Percentiles rank a stretch among this genome's conserved stretches.
These are phyloP conservation scores for Entomortierella parvispora DNA, from an alignment of 192 early-diverging fungal species.

Conservation along the genomic window DNA sequence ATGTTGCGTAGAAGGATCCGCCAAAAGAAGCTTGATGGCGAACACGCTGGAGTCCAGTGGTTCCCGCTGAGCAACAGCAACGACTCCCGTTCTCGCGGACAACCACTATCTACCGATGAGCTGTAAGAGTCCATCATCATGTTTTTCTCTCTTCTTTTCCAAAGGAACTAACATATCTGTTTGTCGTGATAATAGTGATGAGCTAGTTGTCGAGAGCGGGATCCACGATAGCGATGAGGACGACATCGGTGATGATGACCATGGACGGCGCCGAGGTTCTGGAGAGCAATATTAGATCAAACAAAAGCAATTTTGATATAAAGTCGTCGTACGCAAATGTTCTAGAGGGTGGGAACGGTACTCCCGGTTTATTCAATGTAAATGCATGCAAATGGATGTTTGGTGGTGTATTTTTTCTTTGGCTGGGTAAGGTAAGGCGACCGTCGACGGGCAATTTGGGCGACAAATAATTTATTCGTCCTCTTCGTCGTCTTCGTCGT, in stretches of 20 bases:
- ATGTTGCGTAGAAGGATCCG: slow-evolving; percentile 27
- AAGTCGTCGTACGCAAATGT: neutral
- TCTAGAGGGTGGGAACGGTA: too few relatives aligned
- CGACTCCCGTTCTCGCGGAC: slow-evolving; percentile 2
- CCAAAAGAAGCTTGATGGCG: slow-evolving; percentile 22
- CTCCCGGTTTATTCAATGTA: too few relatives aligned
- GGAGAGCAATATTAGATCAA: neutral
- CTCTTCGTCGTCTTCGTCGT: slow-evolving; percentile 15
- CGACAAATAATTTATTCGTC: neutral
- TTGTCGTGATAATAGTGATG: slow-evolving; percentile 48
- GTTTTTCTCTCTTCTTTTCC: neutral
- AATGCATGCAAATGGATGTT: too few relatives aligned
- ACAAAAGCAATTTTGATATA: neutral
- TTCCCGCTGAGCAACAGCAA: slow-evolving; percentile 21
- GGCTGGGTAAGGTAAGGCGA: too few relatives aligned
- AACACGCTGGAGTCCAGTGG: slow-evolving; percentile 30
- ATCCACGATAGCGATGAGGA: slow-evolving; percentile 53
- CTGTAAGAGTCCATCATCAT: slow-evolving; percentile 17
- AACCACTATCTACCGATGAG: slow-evolving; percentile 38
- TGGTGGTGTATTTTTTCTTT: too few relatives aligned
- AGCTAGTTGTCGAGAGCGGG: slow-evolving; percentile 57
- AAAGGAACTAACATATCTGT: neutral
- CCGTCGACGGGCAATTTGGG: too few relatives aligned
- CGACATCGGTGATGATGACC: slow-evolving; percentile 18
- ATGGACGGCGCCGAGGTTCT: neutral